Evolutionary conservation across 768 basidiomycete genomes (phyloP).

Genomic region (Naganishia randhawae): DNA sequence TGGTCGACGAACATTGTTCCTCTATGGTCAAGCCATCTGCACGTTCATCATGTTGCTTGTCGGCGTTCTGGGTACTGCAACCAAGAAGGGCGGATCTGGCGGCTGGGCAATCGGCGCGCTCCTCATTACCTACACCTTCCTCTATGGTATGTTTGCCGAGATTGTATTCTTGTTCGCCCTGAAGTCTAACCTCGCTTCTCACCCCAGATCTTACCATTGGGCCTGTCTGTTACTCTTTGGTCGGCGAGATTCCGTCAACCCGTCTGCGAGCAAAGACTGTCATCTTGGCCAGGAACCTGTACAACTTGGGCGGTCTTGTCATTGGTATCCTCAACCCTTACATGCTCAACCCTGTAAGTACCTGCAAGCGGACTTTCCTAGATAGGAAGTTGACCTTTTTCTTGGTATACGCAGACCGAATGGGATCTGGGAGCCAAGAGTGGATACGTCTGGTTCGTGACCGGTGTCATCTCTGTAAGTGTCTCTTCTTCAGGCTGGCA

Average conservation of each 20-base stretch:
- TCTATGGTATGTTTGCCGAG: slow-evolving; percentile 20
- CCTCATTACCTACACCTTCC: slow-evolving; percentile 36
- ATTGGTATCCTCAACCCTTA: slow-evolving; percentile 37
- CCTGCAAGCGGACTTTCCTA: too few species aligned
- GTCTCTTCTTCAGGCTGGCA: neutral
- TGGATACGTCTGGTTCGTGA: slow-evolving; percentile 27
- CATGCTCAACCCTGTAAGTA: slow-evolving; percentile 38
- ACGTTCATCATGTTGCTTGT: slow-evolving; percentile 37
- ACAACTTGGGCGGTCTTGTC: slow-evolving; percentile 35
- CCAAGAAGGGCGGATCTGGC: slow-evolving; percentile 14
- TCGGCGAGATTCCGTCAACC: slow-evolving; percentile 39
- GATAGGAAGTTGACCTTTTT: slow-evolving; percentile 27
- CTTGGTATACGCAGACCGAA: slow-evolving; percentile 24
- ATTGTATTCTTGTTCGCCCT: slow-evolving; percentile 30
- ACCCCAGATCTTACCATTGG: slow-evolving; percentile 36
- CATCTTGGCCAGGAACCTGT: slow-evolving; percentile 35
- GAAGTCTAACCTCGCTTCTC: neutral
- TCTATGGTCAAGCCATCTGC: slow-evolving; percentile 28
- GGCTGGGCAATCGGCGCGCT: slow-evolving; percentile 33
- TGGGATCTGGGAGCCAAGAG: slow-evolving; percentile 31
- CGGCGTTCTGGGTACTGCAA: slow-evolving; percentile 32
- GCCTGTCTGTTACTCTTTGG: slow-evolving; percentile 39
- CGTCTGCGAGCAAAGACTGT: slow-evolving; percentile 44
- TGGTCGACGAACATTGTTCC: slow-evolving; percentile 43
- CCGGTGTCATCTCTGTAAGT: slow-evolving; percentile 22